These are phyloP conservation scores for Coniochaeta prunicola DNA, from an alignment of 2,329 filamentous ascomycete genomes.

Conservation along the genomic window DNA sequence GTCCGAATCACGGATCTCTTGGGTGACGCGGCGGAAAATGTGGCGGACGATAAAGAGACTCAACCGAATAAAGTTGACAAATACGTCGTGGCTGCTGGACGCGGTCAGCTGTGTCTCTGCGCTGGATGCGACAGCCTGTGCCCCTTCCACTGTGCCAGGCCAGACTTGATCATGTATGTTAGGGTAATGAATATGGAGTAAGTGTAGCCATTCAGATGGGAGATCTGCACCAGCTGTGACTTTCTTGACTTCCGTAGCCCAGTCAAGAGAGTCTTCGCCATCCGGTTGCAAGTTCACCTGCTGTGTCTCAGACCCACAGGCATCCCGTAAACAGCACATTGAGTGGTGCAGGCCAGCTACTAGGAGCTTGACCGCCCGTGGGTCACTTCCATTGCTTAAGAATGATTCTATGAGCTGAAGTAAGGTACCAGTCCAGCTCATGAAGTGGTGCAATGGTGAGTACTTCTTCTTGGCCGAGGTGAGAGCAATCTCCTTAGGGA, in stretches of 20 bases:
- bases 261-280: slow-evolving; percentile 6
- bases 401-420: slow-evolving; percentile 6
- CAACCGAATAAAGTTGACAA: slow-evolving; percentile 27
- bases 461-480: slow-evolving; percentile 2
- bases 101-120: not conserved
- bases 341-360: slow-evolving; percentile 25
- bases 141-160: not conserved
- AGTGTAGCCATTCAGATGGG: not conserved
- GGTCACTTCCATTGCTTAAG: slow-evolving; percentile 12
- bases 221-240: slow-evolving; percentile 6
- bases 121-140: not conserved
- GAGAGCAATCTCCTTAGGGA: slow-evolving; percentile 22
- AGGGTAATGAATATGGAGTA: not conserved
- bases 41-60: slow-evolving; percentile 27
- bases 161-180: not conserved
- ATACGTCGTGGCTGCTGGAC: slow-evolving; percentile 6
- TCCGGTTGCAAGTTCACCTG: slow-evolving; percentile 6
- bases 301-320: slow-evolving; percentile 19
- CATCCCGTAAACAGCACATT: slow-evolving; percentile 26
- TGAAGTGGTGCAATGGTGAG: slow-evolving; percentile 24
- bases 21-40: slow-evolving; percentile 33
- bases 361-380: slow-evolving; percentile 28
- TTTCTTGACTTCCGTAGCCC: slow-evolving; percentile 13
- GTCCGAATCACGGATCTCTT: not conserved
- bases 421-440: slow-evolving; percentile 29